These are phyloP conservation scores for Cordyceps tenuipes DNA, from an alignment of 2,329 filamentous ascomycete genomes.

Conservation along the genomic window DNA sequence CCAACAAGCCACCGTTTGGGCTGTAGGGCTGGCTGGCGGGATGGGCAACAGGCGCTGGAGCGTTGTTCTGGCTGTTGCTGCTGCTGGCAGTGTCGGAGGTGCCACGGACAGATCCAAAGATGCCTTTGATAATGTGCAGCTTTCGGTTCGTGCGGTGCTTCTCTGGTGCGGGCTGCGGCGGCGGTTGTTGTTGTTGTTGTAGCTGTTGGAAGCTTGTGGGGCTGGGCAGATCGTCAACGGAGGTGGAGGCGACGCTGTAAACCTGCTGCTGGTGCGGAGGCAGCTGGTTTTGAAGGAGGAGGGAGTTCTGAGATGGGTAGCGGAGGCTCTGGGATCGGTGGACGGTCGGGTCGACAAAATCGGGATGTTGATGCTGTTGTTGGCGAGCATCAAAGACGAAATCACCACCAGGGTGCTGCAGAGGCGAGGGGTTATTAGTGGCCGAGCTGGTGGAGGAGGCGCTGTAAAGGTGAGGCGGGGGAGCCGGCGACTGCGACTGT, in stretches of 20 bases:
- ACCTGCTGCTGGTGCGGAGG: conserved; percentile 24
- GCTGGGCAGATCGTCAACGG: conserved; percentile 19
- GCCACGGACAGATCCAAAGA: conserved; percentile 35
- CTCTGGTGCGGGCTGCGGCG: conserved; percentile 22
- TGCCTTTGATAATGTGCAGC: conserved; percentile 40
- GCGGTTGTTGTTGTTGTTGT: conserved; percentile 25
- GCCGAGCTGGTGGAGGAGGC: conserved; percentile 19
- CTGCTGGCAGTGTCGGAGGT: conserved; percentile 17
- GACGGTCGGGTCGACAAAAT: conserved; percentile 37
- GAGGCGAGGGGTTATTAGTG: conserved; percentile 17
- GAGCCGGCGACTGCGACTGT: conserved; percentile 19
- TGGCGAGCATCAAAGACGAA: conserved; percentile 27
- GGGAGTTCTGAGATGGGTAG: conserved; percentile 28
- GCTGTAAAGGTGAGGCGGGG: conserved; percentile 25
- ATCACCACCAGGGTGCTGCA: conserved; percentile 17
- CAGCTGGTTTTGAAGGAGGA: conserved; percentile 22
- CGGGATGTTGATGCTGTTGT: conserved; percentile 23
- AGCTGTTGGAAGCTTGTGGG: conserved; percentile 18
- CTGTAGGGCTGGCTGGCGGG: conserved; percentile 30
- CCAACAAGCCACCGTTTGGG: conserved; percentile 36
- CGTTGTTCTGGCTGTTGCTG: conserved; percentile 22
- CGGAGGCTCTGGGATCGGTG: conserved; percentile 46
- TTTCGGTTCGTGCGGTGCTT: conserved; percentile 42
- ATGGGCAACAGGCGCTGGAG: conserved; percentile 19
- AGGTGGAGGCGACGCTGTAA: conserved; percentile 22